Evolutionary conservation across 202 grass and related monocot genomes (phyloP), one percentile per base, ranked within the genome.

Genomic region (Schoenoplectus triqueter): DNA sequence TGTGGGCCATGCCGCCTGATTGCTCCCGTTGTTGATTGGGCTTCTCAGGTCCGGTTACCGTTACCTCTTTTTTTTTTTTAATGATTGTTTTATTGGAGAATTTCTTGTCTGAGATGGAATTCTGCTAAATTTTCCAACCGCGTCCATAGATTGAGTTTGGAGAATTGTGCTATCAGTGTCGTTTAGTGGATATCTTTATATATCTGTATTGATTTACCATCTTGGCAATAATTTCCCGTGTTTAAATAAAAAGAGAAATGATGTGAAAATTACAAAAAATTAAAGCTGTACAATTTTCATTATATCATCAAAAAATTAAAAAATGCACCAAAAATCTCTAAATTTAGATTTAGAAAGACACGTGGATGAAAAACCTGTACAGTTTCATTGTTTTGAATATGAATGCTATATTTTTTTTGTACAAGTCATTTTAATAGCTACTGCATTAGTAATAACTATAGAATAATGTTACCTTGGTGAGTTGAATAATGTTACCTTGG

Each of bases 1-100:
- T 99, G 96, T 83, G 96, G 96, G 14, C 96, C 96, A 55, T 99
- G 96, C 91, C 92, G 93, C 64, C 84, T 95, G 86, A 92, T 99
- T 78, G 86, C 93, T 10, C 90, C 96, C n/a, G 78, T 87, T 82
- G 86, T 99, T 19, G 96, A 99, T 83, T 99, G 91, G 96, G 96
- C 93, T 42, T 91, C 91, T 57, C 80, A 90, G 89, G 95, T 90
- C 8, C 21, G 74, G 63, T 49, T 31, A 13, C 54, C 39, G 10
- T 50, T 46, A 4, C 44, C 10, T 45, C 63, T 22, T 6, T 67
- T 74, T 22, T 19, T 0, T 59, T 13, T 31, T 31, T 31, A 44
- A 64, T 64, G 20, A 10, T 45, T 2, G 5, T 73, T 47, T 18
- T 18, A 10, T 10, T 47, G 14, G 4, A 3, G 5, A 47, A 70